A percentile compares a stretch with the other conserved stretches of the same genome.
Conservation (phyloP, 202 grass and related monocot species). For the Dendrocalamus latiflorus region DNA sequence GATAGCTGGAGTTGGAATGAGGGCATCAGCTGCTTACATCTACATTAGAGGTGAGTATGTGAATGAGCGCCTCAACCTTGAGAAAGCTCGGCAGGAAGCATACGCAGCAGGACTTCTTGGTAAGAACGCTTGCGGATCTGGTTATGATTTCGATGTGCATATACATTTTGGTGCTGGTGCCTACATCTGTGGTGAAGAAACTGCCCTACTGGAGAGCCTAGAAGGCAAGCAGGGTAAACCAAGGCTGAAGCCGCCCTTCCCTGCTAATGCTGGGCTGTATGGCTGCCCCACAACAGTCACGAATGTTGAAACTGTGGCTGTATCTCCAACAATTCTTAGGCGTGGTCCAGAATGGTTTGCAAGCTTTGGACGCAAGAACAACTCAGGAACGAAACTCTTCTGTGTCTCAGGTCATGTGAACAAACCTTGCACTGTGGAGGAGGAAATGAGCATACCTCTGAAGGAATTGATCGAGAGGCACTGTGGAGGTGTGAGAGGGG, state of each 20-base stretch:
- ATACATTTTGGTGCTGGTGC: slow-evolving; percentile 96
- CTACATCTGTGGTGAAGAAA: slow-evolving; percentile 97
- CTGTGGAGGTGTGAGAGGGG: slow-evolving; percentile 88
- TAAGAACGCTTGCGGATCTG: slow-evolving; percentile 92
- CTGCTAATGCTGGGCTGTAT: slow-evolving; percentile 87
- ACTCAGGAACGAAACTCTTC: slow-evolving; percentile 83
- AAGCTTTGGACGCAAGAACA: slow-evolving; percentile 96
- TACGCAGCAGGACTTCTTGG: slow-evolving; percentile 80
- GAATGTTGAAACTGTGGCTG: slow-evolving; percentile 96
- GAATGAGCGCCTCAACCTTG: slow-evolving; percentile 77
- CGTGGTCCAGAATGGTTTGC: slow-evolving; percentile 97
- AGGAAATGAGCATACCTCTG: slow-evolving; percentile 97
- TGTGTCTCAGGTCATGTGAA: slow-evolving; percentile 94
- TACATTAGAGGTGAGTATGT: slow-evolving; percentile 98
- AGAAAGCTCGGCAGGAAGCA: slow-evolving; percentile 88
- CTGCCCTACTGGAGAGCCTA: slow-evolving; percentile 89
- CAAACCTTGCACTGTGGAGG: slow-evolving; percentile 97
- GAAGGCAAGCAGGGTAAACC: slow-evolving; percentile 99
- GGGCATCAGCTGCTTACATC: slow-evolving; percentile 94
- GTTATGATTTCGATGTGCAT: slow-evolving; percentile 90
- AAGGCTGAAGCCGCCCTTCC: slow-evolving; percentile 89
- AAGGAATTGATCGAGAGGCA: slow-evolving; percentile 93
- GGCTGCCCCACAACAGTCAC: slow-evolving; percentile 95
- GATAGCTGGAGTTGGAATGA: slow-evolving; percentile 96
- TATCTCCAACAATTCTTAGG: slow-evolving; percentile 91